Evolutionary conservation across 805 yeast genomes (phyloP), one percentile per base, ranked within the genome.

Genomic region (Isabelozyma gotoi): DNA sequence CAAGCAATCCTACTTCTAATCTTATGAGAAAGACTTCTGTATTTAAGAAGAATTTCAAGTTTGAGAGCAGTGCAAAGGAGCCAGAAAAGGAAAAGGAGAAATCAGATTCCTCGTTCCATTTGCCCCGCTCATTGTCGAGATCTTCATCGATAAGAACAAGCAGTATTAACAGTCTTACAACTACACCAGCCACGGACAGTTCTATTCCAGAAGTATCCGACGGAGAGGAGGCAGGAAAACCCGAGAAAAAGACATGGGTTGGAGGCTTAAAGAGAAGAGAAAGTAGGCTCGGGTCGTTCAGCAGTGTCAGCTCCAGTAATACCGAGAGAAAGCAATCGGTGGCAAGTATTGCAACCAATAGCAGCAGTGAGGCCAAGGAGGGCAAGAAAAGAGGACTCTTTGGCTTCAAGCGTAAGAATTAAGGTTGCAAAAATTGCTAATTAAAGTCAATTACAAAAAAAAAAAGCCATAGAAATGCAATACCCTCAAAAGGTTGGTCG

Each of bases 191-290:
- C 6, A 18, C 14, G 3, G 19, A 34, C 27, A 10, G 43, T 42
- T 5, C 36, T 36, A 19, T 40, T 40, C 16, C 42, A 42, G 32
- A 12, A 7, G n/a, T 14, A 11, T 8, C 29, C 14, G 32, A 39
- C 19, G 31, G 15, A n/a, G 36, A 27, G 27, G 43, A 45, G 34
- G 19, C 38, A 34, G 6, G 41, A 44, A 41, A 24, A 36, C 42
- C n/a, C 40, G 73, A 68, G 33, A 68, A 70, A 55, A 71, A 71
- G 43, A 57, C 67, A 29, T 68, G 73, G 73, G 71, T 69, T 4
- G 71, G 69, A 2, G 68, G 71, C 0, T 55, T 70, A 21, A 67
- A 67, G 40, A 51, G 68, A 27, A 48, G 65, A 42, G 71, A 60
- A 37, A 58, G 56, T 37, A 61, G 39, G 17, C 29, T 36, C 7